Conservation (phyloP, 2,329 filamentous ascomycete species). For the Aspergillus sp. region DNA sequence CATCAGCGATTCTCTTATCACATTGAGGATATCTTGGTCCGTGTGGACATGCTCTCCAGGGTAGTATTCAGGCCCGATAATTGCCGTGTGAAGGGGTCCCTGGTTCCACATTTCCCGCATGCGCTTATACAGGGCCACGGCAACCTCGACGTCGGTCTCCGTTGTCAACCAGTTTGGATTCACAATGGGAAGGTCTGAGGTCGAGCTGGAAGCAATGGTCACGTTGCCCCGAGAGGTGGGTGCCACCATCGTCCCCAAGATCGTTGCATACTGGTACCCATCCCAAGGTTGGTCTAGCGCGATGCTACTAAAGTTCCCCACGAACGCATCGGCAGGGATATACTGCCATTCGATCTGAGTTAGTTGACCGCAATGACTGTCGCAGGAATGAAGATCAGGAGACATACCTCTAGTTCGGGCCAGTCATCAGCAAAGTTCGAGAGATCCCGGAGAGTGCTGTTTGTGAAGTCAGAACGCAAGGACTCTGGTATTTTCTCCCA, state of each 20-base stretch:
- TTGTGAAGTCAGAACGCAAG: constrained; percentile 14
- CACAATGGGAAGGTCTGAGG: constrained; percentile 33
- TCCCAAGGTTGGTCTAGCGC: constrained; percentile 12
- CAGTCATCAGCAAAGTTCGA: constrained; percentile 25
- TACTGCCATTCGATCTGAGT: constrained; percentile 10
- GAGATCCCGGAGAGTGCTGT: constrained; percentile 5
- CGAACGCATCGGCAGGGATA: constrained; percentile 17
- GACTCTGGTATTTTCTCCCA: constrained; percentile 27
- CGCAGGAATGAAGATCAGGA: not conserved
- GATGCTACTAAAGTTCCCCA: constrained; percentile 18
- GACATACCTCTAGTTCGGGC: constrained; percentile 27
- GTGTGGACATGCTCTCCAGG: constrained; percentile 31
- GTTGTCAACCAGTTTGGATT: constrained; percentile 41
- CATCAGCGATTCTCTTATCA: constrained; percentile 22
- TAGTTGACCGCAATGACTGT: not conserved
- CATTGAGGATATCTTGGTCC: constrained; percentile 37
- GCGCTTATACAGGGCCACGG: constrained; percentile 37
- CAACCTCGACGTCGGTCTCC: constrained; percentile 37
- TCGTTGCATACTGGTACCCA: constrained; percentile 19
- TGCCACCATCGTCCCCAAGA: constrained; percentile 17
- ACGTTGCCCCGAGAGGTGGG: constrained; percentile 40
- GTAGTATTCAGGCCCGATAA: constrained; percentile 29
- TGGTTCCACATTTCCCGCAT: constrained; percentile 30
- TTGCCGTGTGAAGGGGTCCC: constrained; percentile 20
- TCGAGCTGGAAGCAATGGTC: constrained; percentile 24